A percentile compares a stretch with the other conserved stretches of the same genome.
These are phyloP conservation scores for Chrysoporthe puriensis DNA, from an alignment of 2,329 filamentous ascomycete species.

Conservation along the genomic window DNA sequence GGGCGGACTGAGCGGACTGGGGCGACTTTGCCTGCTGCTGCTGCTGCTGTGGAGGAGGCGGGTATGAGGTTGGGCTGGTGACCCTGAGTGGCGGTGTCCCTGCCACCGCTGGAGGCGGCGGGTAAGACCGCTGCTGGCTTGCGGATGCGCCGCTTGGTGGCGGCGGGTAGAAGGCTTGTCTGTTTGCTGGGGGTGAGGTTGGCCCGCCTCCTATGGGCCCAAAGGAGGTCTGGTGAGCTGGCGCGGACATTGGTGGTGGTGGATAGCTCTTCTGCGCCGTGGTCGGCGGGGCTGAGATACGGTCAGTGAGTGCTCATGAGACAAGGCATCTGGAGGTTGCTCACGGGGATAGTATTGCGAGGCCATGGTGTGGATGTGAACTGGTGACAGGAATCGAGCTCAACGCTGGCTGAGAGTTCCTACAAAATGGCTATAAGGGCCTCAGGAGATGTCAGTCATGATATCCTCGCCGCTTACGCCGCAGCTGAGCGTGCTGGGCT, in stretches of 20 bases:
- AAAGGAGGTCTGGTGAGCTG: conserved; percentile 42
- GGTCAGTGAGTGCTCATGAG: conserved; percentile 19
- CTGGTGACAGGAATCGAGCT: neutral
- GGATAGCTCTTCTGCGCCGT: conserved; percentile 38
- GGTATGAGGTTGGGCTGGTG: conserved; percentile 37
- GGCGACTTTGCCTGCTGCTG: conserved; percentile 35
- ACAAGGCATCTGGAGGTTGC: conserved; percentile 3
- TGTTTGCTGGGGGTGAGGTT: conserved; percentile 41
- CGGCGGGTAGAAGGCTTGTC: conserved; percentile 42
- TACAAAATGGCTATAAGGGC: neutral
- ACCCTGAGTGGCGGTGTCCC: conserved; percentile 37
- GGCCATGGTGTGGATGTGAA: conserved; percentile 27
- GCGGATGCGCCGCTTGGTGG: conserved; percentile 33
- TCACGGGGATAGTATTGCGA: conserved; percentile 35
- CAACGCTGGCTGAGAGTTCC: neutral
- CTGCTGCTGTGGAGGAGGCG: conserved; percentile 39
- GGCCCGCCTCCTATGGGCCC: conserved; percentile 32
- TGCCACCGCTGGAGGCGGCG: conserved; percentile 41
- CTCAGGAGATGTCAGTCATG: conserved; percentile 13
- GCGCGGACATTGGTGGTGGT: conserved; percentile 42
- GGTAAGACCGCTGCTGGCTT: conserved; percentile 41
- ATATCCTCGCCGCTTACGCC: conserved; percentile 20
- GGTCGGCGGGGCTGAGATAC: conserved; percentile 32
- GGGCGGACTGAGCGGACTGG: conserved; percentile 31
- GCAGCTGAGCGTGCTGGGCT: conserved; percentile 19